Conservation (phyloP, 2,329 filamentous ascomycete genomes). For the Ramichloridium luteum region DNA sequence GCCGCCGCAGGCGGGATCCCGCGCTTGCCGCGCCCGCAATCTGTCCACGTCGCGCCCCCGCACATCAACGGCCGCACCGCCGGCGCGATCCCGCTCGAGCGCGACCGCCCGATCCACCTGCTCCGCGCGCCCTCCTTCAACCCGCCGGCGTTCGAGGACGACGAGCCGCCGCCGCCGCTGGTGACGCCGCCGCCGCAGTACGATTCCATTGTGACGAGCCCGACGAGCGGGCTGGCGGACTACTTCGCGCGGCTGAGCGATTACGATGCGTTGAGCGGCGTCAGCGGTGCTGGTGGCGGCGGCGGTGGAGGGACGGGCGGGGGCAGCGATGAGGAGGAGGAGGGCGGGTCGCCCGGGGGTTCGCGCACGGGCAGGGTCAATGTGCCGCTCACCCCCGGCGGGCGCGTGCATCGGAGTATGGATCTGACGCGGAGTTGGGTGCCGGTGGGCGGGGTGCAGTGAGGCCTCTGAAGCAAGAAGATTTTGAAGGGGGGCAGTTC, state of each 20-base stretch:
- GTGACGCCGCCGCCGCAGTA: conserved; percentile 70
- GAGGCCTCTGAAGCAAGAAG: no score
- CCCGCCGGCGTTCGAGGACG: conserved; percentile 71
- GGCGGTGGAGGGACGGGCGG: no score
- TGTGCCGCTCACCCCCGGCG: conserved; percentile 51
- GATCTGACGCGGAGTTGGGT: conserved; percentile 44
- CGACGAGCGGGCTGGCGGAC: conserved; percentile 59
- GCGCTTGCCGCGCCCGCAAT: conserved; percentile 40
- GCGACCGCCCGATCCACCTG: conserved; percentile 67
- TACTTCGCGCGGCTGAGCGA: conserved; percentile 75
- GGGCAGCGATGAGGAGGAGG: no score
- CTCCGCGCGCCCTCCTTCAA: conserved; percentile 75
- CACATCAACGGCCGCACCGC: conserved; percentile 17
- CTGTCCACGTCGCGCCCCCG: conserved; percentile 26
- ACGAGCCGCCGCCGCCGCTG: conserved; percentile 59
- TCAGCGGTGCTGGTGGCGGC: no score
- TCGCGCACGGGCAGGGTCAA: conserved; percentile 32
- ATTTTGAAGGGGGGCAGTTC: no score
- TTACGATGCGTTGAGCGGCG: conserved; percentile 37
- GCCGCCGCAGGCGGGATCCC: no score
- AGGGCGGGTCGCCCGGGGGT: no score
- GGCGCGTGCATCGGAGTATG: conserved; percentile 51
- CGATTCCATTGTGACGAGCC: conserved; percentile 70
- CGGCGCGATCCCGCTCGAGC: conserved; percentile 23
- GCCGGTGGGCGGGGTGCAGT: conserved; percentile 12